Conservation (phyloP, 192 early-diverging fungal genomes). For the Rhizophagus clarus region DNA sequence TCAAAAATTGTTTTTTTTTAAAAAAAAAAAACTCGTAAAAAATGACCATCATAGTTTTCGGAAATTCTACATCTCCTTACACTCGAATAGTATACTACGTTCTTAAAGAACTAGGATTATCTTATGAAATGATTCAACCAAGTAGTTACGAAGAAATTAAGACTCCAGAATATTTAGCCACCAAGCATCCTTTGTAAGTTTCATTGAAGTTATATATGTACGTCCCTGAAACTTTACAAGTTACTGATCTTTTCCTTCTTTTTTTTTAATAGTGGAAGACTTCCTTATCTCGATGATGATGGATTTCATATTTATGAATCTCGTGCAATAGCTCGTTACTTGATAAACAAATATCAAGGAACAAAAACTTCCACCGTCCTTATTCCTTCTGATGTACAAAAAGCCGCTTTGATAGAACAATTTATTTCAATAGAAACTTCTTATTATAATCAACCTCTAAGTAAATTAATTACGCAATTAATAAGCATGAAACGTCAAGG, state of each 20-base stretch:
- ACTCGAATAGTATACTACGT: too few relatives aligned
- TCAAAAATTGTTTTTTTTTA: too few relatives aligned
- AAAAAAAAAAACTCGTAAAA: too few relatives aligned
- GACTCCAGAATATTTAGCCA: conserved; percentile 32
- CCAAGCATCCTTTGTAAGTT: conserved; percentile 41
- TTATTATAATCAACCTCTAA: background rate
- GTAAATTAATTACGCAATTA: background rate
- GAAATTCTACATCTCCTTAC: too few relatives aligned
- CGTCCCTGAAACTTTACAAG: too few relatives aligned
- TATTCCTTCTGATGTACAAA: conserved; percentile 34
- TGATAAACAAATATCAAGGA: conserved; percentile 10
- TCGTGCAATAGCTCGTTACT: conserved; percentile 44
- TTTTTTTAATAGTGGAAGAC: conserved; percentile 28
- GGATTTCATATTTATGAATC: conserved; percentile 41
- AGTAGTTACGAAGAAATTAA: conserved; percentile 31
- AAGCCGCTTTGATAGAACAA: conserved; percentile 39
- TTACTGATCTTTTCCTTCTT: background rate
- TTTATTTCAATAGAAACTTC: conserved; percentile 33
- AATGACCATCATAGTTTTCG: too few relatives aligned
- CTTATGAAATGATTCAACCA: conserved; percentile 32
- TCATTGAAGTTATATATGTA: too few relatives aligned
- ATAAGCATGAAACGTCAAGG: background rate
- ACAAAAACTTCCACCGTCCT: conserved; percentile 26
- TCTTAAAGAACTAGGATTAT: conserved; percentile 38
- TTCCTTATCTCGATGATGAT: conserved; percentile 45